These are phyloP conservation scores for Cercospora zeina DNA, from an alignment of 2,329 filamentous ascomycete species.

Conservation along the genomic window DNA sequence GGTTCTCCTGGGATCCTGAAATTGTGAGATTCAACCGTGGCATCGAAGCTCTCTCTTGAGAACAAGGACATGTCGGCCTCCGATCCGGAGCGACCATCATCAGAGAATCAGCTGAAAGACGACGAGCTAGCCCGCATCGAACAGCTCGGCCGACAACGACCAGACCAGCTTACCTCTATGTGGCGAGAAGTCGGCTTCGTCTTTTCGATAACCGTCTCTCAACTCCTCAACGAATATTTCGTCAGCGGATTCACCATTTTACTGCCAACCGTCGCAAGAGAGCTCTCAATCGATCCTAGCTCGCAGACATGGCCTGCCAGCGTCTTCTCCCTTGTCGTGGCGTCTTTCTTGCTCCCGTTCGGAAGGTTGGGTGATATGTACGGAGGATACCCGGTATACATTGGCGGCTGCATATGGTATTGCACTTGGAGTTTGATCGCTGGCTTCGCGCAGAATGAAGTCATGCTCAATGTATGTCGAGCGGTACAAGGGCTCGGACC, in stretches of 20 bases:
- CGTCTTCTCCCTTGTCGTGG: conserved; percentile 53
- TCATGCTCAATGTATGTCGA: conserved; percentile 43
- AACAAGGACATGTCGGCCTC: not conserved
- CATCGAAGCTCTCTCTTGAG: not conserved
- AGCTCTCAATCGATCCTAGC: conserved; percentile 66
- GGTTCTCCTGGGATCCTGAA: not conserved
- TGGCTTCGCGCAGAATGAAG: conserved; percentile 38
- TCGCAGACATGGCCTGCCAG: conserved; percentile 59
- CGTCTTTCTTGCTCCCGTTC: conserved; percentile 53
- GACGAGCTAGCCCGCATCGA: conserved; percentile 52
- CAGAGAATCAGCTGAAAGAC: not conserved
- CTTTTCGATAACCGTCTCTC: conserved; percentile 49
- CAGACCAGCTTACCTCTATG: conserved; percentile 55
- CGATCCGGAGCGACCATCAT: not conserved
- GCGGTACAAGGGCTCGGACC: conserved; percentile 43
- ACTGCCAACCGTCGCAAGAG: conserved; percentile 62
- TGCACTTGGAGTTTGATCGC: conserved; percentile 39
- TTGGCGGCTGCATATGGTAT: conserved; percentile 56
- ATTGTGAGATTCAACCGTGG: not conserved
- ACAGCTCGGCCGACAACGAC: conserved; percentile 62
- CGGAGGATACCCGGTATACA: conserved; percentile 62
- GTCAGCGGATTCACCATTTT: conserved; percentile 73
- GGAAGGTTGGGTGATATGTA: conserved; percentile 56
- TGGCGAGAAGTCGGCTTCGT: conserved; percentile 64
- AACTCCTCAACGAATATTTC: conserved; percentile 62